Evolutionary conservation across 2,329 filamentous ascomycete genomes (phyloP).

Genomic region (Paecilomyces dactylethromorphus): DNA sequence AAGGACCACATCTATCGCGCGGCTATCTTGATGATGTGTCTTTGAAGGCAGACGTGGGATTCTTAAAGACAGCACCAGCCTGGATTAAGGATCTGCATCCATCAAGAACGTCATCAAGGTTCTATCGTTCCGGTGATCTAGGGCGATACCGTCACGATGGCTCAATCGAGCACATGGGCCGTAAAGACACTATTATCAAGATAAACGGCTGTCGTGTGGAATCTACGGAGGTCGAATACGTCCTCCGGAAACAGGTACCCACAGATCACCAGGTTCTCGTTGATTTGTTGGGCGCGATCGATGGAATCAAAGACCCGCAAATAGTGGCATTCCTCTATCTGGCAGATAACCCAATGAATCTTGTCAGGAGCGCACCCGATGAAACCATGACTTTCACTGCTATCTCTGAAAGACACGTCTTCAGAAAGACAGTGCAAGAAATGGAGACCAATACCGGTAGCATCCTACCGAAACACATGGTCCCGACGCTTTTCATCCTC

Average conservation of each 20-base stretch:
- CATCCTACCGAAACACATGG: conserved; percentile 12
- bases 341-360: conserved; percentile 9
- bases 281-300: conserved; percentile 12
- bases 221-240: conserved; percentile 15
- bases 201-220: conserved; percentile 17
- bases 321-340: conserved; percentile 12
- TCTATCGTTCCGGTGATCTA: conserved; percentile 20
- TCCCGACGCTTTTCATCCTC: conserved; percentile 14
- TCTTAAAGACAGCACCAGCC: conserved; percentile 7
- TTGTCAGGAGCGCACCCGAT: conserved; percentile 1
- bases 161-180: conserved; percentile 18
- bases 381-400: conserved; percentile 11
- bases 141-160: conserved; percentile 16
- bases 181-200: conserved; percentile 21
- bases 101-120: conserved; percentile 4
- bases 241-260: conserved; percentile 6
- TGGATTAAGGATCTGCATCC: conserved; percentile 12
- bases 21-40: conserved; percentile 17
- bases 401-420: conserved; percentile 3
- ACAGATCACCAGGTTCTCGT: conserved; percentile 9
- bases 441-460: conserved; percentile 7
- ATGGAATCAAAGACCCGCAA: conserved; percentile 11
- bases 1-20: conserved; percentile 19
- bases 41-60: conserved; percentile 9
- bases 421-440: conserved; percentile 3